Evolutionary conservation across 441 rosid species (phyloP).

Genomic region (Biscutella laevigata): DNA sequence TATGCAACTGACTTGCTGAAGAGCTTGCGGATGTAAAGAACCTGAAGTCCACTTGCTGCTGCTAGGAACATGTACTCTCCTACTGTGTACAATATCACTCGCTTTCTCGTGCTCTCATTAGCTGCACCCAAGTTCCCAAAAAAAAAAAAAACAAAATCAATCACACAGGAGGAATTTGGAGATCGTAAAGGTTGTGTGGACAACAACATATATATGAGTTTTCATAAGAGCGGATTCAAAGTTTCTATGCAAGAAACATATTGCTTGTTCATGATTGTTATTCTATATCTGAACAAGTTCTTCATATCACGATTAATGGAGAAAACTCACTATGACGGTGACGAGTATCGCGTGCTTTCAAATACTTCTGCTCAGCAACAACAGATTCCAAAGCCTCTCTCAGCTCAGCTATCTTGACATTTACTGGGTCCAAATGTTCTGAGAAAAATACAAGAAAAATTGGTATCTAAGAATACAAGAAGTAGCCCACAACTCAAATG

Average conservation of each 20-base stretch:
- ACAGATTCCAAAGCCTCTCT: constrained; percentile 92
- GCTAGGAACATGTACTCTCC: constrained; percentile 73
- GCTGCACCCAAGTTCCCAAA: constrained; percentile 48
- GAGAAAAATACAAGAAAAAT: constrained; percentile 17
- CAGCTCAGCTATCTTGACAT: constrained; percentile 89
- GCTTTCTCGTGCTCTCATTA: constrained; percentile 82
- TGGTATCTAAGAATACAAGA: too few relatives aligned
- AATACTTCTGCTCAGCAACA: constrained; percentile 79
- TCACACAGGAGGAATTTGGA: too few relatives aligned
- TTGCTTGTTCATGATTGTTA: not conserved
- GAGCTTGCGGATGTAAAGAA: constrained; percentile 72
- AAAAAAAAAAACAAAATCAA: not conserved
- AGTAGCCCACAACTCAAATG: too few relatives aligned
- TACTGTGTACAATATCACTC: constrained; percentile 74
- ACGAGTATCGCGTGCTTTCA: constrained; percentile 82
- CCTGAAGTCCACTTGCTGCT: constrained; percentile 64
- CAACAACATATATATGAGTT: too few relatives aligned
- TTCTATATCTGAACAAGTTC: not conserved
- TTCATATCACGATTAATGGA: not conserved
- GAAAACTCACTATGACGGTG: constrained; percentile 69
- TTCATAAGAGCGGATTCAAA: too few relatives aligned
- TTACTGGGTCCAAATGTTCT: constrained; percentile 94
- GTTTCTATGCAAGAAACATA: not conserved
- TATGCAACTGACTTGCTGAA: constrained; percentile 92
- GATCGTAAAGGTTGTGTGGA: not conserved